Evolutionary conservation across 2,329 filamentous ascomycete genomes (phyloP).

Genomic region (Drechslerella dactyloides): DNA sequence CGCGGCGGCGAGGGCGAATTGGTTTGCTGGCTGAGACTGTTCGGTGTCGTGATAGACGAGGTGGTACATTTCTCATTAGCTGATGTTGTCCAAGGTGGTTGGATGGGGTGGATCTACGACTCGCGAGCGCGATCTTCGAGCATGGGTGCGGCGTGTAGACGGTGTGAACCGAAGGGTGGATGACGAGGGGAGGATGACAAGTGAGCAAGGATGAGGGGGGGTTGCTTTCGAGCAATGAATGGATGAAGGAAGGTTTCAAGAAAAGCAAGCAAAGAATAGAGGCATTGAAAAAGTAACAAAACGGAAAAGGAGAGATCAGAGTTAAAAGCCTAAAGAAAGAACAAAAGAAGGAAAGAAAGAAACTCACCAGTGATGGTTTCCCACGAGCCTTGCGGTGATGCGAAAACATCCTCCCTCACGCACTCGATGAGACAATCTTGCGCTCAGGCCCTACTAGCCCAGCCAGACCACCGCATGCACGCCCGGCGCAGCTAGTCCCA

Average conservation of each 20-base stretch:
- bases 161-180: conserved; percentile 1
- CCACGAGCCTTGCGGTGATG: conserved; percentile 9
- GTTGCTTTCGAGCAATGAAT: background rate
- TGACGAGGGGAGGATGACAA: background rate
- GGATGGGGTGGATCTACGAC: background rate
- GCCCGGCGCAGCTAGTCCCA: background rate
- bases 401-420: conserved; percentile 2
- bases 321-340: conserved; percentile 5
- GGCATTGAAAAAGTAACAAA: conserved; percentile 4
- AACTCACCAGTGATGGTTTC: conserved; percentile 4
- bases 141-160: conserved; percentile 9
- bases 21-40: conserved; percentile 38
- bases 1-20: conserved; percentile 50
- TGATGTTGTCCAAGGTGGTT: background rate
- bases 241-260: background rate
- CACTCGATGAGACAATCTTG: too few species aligned
- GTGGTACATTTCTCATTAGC: conserved; percentile 37
- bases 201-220: background rate
- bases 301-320: background rate
- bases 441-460: background rate
- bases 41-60: conserved; percentile 21
- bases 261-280: conserved; percentile 1
- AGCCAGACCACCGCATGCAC: conserved; percentile 1
- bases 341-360: background rate
- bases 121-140: conserved; percentile 8